Evolutionary conservation across 306 rosid species (phyloP).

Genomic region (Vigna unguiculata): DNA sequence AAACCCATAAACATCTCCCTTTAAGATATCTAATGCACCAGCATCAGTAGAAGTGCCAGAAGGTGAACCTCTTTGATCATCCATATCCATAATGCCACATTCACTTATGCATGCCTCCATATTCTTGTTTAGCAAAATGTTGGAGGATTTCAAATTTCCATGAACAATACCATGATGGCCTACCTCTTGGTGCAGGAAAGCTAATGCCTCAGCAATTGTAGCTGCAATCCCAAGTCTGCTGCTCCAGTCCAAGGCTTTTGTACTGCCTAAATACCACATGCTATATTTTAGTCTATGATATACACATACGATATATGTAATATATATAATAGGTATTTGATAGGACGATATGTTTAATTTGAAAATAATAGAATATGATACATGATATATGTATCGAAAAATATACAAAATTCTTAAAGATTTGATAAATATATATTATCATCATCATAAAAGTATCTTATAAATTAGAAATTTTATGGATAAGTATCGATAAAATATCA

Average conservation of each 20-base stretch:
- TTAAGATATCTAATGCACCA: conserved; percentile 39
- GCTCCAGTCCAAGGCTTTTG: conserved; percentile 67
- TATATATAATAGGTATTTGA: no score
- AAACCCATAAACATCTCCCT: conserved; percentile 71
- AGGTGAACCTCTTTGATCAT: conserved; percentile 43
- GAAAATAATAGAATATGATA: no score
- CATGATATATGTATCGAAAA: no score
- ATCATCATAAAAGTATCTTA: no score
- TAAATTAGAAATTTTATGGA: no score
- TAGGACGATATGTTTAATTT: no score
- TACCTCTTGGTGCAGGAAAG: conserved; percentile 75
- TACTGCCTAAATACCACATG: conserved; percentile 58
- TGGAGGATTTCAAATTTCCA: conserved; percentile 82
- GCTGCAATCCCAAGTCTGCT: conserved; percentile 72
- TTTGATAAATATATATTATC: no score
- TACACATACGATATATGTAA: no score
- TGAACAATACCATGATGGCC: conserved; percentile 65
- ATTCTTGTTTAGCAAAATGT: conserved; percentile 69
- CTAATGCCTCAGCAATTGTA: conserved; percentile 64
- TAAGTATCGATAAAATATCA: no score
- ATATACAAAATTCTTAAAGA: no score
- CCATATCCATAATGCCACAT: conserved; percentile 61
- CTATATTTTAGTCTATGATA: neutral
- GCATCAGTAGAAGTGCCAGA: conserved; percentile 21
- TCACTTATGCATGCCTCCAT: conserved; percentile 85